Evolutionary conservation across 2,329 filamentous ascomycete genomes (phyloP).

Genomic region (Hymenoscyphus repandus): DNA sequence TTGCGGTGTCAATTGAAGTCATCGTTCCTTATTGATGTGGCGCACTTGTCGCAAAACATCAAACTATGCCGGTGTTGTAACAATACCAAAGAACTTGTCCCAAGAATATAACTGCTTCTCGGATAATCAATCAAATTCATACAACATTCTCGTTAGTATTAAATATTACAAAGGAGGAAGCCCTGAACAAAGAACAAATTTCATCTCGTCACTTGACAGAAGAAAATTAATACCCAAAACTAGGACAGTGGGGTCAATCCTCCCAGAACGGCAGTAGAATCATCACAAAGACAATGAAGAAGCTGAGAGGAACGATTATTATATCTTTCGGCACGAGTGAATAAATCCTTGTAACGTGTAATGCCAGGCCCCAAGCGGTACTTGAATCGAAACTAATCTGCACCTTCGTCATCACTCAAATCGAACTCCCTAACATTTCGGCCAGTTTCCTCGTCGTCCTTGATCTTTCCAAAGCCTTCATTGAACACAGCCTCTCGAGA

Average conservation of each 20-base stretch:
- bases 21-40: no score
- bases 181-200: background rate
- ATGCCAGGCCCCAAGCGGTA: no score
- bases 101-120: background rate
- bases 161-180: background rate
- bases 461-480: conserved; percentile 30
- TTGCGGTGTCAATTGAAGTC: no score
- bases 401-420: conserved; percentile 20
- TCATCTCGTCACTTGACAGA: background rate
- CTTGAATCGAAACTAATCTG: background rate
- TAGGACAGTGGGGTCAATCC: no score
- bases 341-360: no score
- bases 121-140: background rate
- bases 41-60: no score
- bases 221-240: background rate
- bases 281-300: no score
- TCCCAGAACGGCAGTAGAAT: no score
- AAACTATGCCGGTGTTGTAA: no score
- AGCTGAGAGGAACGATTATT: no score
- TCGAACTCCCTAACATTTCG: conserved; percentile 19
- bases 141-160: background rate
- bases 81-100: no score
- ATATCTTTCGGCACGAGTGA: no score
- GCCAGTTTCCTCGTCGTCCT: conserved; percentile 28
- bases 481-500: conserved; percentile 27